Percentiles rank a stretch among this genome's conserved stretches.
phyloP scores from a whole-genome alignment of 192 early-diverging fungal species.

The Helicostylum pulchrum region DNA sequence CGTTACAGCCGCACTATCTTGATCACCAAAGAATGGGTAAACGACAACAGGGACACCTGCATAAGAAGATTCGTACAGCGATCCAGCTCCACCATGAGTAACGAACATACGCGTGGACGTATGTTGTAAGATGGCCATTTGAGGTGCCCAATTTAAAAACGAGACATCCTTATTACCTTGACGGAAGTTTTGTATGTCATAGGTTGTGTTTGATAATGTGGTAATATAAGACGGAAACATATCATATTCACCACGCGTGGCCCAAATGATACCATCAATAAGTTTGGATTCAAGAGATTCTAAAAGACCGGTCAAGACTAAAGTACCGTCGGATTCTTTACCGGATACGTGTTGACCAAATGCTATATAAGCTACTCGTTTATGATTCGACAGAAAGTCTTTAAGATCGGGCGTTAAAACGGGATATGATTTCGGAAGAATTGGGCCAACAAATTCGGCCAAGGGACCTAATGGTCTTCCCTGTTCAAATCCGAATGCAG shows the following conservation, averaged over 20 bases:
- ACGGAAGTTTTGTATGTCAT: background rate
- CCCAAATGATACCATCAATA: slow-evolving; percentile 39
- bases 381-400: slow-evolving; percentile 20
- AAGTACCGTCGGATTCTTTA: background rate
- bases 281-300: slow-evolving; percentile 18
- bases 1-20: slow-evolving; percentile 9
- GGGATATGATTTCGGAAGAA: slow-evolving; percentile 27
- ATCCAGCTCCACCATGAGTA: slow-evolving; percentile 30
- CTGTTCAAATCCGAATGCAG: slow-evolving; percentile 23
- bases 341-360: slow-evolving; percentile 27
- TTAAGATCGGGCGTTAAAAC: background rate
- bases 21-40: slow-evolving; percentile 32
- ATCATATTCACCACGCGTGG: background rate
- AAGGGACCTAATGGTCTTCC: slow-evolving; percentile 27
- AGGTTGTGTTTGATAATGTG: background rate
- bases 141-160: slow-evolving; percentile 28
- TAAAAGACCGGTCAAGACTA: slow-evolving; percentile 26
- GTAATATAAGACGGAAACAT: background rate
- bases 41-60: slow-evolving; percentile 23
- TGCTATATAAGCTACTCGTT: slow-evolving; percentile 27
- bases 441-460: slow-evolving; percentile 34
- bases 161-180: background rate
- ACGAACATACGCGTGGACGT: slow-evolving; percentile 22
- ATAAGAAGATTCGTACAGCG: slow-evolving; percentile 33
- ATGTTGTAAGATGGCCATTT: slow-evolving; percentile 34